A percentile compares a stretch with the other conserved stretches of the same genome.
These are phyloP conservation scores for Tylopilus subfusipes DNA, from an alignment of 768 basidiomycete species.

Conservation along the genomic window DNA sequence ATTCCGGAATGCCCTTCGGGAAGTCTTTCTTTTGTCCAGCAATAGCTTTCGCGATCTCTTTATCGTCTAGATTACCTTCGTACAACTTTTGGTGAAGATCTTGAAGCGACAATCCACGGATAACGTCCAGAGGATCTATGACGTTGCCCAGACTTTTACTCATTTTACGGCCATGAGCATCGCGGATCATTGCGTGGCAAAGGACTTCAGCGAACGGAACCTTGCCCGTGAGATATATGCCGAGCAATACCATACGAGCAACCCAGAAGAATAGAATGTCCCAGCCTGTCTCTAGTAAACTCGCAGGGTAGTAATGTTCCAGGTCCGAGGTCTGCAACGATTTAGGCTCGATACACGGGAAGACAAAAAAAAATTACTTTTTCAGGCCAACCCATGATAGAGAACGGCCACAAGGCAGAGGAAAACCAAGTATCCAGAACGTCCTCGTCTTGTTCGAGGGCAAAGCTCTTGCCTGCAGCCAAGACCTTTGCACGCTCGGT, in stretches of 20 bases:
- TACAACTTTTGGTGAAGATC: slow-evolving; percentile 79
- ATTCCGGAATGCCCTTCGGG: slow-evolving; percentile 98
- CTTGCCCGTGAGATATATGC: slow-evolving; percentile 80
- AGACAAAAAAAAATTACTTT: slow-evolving; percentile 45
- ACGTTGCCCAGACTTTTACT: slow-evolving; percentile 97
- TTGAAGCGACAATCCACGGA: slow-evolving; percentile 78
- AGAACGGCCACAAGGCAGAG: slow-evolving; percentile 95
- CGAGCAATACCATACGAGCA: slow-evolving; percentile 95
- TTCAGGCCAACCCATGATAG: slow-evolving; percentile 97
- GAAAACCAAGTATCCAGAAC: slow-evolving; percentile 99
- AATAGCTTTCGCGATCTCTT: slow-evolving; percentile 87
- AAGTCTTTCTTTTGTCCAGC: slow-evolving; percentile 98
- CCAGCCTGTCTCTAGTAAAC: slow-evolving; percentile 97
- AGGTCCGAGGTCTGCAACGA: slow-evolving; percentile 68
- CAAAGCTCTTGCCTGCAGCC: slow-evolving; percentile 65
- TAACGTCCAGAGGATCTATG: slow-evolving; percentile 94
- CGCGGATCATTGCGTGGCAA: slow-evolving; percentile 98
- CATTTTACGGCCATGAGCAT: slow-evolving; percentile 99
- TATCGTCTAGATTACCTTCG: slow-evolving; percentile 90
- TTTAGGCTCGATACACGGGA: background rate
- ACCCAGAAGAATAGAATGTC: slow-evolving; percentile 99
- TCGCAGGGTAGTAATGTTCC: slow-evolving; percentile 79
- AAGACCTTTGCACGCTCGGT: slow-evolving; percentile 66
- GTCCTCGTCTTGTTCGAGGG: slow-evolving; percentile 90
- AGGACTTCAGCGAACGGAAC: slow-evolving; percentile 95